Evolutionary conservation across 2,329 filamentous ascomycete species (phyloP).

Genomic region (Bipolaris oryzae): DNA sequence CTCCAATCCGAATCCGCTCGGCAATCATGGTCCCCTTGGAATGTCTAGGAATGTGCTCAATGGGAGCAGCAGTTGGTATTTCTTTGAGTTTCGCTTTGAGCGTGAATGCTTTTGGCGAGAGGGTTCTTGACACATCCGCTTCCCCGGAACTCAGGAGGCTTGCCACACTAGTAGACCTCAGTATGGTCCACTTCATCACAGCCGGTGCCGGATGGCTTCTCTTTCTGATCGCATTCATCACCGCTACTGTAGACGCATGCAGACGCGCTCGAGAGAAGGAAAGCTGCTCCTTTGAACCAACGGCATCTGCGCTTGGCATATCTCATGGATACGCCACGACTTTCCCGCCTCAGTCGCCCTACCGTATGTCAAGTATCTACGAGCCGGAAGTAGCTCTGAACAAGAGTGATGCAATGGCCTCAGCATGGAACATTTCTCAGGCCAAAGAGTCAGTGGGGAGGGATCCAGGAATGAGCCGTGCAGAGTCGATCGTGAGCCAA

Average conservation of each 20-base stretch:
- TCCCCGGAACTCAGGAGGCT: conserved; percentile 28
- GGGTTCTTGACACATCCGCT: conserved; percentile 16
- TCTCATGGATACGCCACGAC: conserved; percentile 29
- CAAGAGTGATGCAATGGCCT: conserved; percentile 3
- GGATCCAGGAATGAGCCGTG: conserved; percentile 17
- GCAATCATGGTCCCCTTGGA: conserved; percentile 31
- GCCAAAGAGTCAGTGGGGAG: conserved; percentile 15
- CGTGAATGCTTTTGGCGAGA: conserved; percentile 16
- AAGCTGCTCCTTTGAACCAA: conserved; percentile 40
- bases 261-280: conserved; percentile 22
- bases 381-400: conserved; percentile 26
- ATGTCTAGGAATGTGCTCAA: conserved; percentile 29
- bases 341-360: conserved; percentile 17
- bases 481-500: conserved; percentile 27
- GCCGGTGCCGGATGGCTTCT: conserved; percentile 27
- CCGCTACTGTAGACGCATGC: conserved; percentile 23
- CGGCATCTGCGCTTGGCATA: conserved; percentile 39
- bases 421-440: conserved; percentile 24
- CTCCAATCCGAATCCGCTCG: conserved; percentile 25
- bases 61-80: conserved; percentile 29
- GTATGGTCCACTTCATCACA: conserved; percentile 25
- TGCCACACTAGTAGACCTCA: conserved; percentile 29
- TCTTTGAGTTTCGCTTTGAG: conserved; percentile 29
- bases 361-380: conserved; percentile 33
- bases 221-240: conserved; percentile 22